Percentiles rank a stretch among this genome's conserved stretches.
These are phyloP conservation scores for Ambrosia artemisiifolia DNA, from an alignment of 129 eudicot genomes.

Conservation along the genomic window DNA sequence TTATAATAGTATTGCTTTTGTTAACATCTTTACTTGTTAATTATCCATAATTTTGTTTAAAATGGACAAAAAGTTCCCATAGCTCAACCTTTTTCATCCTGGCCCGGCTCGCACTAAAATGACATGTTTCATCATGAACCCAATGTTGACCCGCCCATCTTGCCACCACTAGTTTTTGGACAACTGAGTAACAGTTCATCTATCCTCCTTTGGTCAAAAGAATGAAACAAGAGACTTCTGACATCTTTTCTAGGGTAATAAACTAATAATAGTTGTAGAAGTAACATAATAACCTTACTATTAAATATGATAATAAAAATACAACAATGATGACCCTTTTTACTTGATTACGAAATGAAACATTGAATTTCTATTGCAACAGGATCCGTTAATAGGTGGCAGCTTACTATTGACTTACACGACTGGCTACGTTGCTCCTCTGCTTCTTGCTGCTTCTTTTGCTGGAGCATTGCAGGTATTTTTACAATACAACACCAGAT, in stretches of 20 bases:
- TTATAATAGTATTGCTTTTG: not conserved
- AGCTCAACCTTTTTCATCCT: not conserved
- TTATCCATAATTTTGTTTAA: not conserved
- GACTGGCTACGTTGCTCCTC: constrained; percentile 97
- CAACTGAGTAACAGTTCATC: not conserved
- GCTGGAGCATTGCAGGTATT: constrained; percentile 97
- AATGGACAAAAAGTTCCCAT: not conserved
- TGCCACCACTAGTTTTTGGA: not conserved
- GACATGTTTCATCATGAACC: not conserved
- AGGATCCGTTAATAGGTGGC: constrained; percentile 95
- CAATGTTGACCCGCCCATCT: not conserved
- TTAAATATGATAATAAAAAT: not conserved
- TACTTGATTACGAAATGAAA: not conserved
- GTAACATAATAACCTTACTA: not conserved
- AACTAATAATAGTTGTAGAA: not conserved
- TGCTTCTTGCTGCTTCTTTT: constrained; percentile 98
- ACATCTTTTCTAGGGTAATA: not conserved
- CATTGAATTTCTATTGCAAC: constrained; percentile 9
- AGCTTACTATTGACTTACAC: constrained; percentile 93
- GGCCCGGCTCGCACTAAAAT: not conserved
- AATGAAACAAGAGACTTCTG: not conserved
- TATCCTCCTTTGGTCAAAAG: not conserved
- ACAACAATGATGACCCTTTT: not conserved
- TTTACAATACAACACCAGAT: not conserved
- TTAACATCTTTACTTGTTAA: not conserved